Evolutionary conservation across 176 grass and related monocot species (phyloP), one percentile per base, ranked within the genome.

Genomic region (Thalia dealbata): DNA sequence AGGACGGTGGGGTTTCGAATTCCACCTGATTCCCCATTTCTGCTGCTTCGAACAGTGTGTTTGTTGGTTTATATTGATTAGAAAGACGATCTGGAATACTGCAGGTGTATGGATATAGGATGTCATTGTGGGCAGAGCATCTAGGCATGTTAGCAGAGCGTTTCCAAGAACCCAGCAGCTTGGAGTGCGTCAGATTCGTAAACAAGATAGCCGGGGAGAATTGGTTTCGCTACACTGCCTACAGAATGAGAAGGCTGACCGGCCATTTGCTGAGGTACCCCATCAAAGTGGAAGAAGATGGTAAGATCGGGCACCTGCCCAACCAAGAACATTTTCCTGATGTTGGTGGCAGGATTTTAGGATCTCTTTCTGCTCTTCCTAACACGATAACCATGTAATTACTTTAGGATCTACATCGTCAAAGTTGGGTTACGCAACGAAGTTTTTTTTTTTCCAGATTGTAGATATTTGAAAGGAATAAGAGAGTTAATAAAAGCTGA

Each of bases 21-120:
- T n/a, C n/a, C n/a, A n/a, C n/a, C n/a, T n/a, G n/a, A n/a, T n/a
- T n/a, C n/a, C n/a, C n/a, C n/a, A n/a, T n/a, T n/a, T n/a, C n/a
- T n/a, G n/a, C n/a, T n/a, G n/a, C n/a, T n/a, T n/a, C n/a, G n/a
- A n/a, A n/a, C n/a, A n/a, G n/a, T n/a, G n/a, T n/a, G n/a, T n/a
- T n/a, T n/a, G n/a, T n/a, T n/a, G n/a, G 5, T 21, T 4, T 3
- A 3, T 26, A 8, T 67, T 68, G 15, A 55, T 4, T 6, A 21
- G 14, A 16, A 56, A 56, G 24, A 14, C 6, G 8, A 55, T n/a
- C 41, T 21, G 13, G 44, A 55, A 1, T 42, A 13, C 35, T 26
- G 10, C 78, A 96, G 93, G 76, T 96, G 55, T 96, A 90, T n/a
- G 93, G 93, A 19, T 96, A 96, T 70, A 86, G 93, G 52, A 90